Conservation (phyloP, 1,139 yeast genomes). For the Yamadazyma buinensis region DNA sequence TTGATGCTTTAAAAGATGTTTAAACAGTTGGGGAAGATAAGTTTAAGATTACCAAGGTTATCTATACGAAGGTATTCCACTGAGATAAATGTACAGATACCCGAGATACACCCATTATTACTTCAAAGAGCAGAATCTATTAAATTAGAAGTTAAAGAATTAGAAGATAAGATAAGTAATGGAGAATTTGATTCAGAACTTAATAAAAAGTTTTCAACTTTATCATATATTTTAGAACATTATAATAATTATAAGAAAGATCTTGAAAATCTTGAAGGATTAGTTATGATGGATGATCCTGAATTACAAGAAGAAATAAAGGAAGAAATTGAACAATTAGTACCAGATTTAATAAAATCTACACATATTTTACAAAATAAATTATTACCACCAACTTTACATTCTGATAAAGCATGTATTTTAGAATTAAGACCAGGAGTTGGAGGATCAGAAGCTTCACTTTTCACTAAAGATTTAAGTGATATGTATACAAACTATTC, state of each 20-base stretch:
- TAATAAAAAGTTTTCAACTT: conserved; percentile 53
- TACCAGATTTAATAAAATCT: conserved; percentile 34
- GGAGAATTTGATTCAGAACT: conserved; percentile 51
- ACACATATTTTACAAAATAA: conserved; percentile 48
- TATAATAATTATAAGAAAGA: conserved; percentile 45
- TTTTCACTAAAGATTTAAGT: conserved; percentile 76
- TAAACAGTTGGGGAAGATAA: neutral
- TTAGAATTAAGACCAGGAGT: conserved; percentile 92
- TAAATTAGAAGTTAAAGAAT: conserved; percentile 42
- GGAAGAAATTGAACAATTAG: conserved; percentile 26
- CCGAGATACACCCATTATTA: conserved; percentile 55
- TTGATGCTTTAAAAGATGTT: neutral
- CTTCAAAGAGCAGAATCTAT: conserved; percentile 57
- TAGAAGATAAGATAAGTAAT: conserved; percentile 48
- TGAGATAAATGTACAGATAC: conserved; percentile 9
- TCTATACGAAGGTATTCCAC: conserved; percentile 5
- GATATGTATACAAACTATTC: conserved; percentile 81
- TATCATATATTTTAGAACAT: conserved; percentile 51
- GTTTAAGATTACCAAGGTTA: too few relatives aligned
- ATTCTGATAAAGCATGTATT: conserved; percentile 73
- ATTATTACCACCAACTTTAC: conserved; percentile 73
- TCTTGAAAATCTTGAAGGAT: conserved; percentile 30
- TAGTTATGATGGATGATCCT: conserved; percentile 30
- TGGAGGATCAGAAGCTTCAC: conserved; percentile 91
- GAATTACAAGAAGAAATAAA: conserved; percentile 21